Evolutionary conservation across 441 rosid species (phyloP).

Genomic region (Populus tomentosa): DNA sequence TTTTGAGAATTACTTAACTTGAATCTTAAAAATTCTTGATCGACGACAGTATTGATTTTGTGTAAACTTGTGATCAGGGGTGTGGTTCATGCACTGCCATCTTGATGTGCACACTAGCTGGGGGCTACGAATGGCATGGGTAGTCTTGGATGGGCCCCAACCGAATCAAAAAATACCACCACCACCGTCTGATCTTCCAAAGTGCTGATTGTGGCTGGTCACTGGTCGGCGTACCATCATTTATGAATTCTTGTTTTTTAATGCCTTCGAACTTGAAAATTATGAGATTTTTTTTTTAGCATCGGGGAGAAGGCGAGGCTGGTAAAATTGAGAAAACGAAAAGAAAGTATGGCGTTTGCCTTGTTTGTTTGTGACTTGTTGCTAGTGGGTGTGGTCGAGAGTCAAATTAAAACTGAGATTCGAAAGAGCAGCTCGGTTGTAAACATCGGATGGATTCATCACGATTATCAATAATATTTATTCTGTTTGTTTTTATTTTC

Average conservation of each 20-base stretch:
- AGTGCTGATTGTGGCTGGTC: conserved; percentile 31
- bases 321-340: conserved; percentile 4
- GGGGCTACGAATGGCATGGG: conserved; percentile 52
- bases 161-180: conserved; percentile 43
- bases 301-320: no score
- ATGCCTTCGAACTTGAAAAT: background rate
- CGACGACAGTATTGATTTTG: background rate
- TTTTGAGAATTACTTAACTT: no score
- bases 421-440: conserved; percentile 10
- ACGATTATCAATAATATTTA: background rate
- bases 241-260: background rate
- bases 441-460: conserved; percentile 2
- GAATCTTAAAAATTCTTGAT: background rate
- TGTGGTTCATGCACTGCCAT: conserved; percentile 52
- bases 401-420: conserved; percentile 1
- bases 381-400: conserved; percentile 3
- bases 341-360: no score
- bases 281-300: background rate
- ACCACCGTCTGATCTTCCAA: conserved; percentile 52
- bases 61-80: conserved; percentile 27
- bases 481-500: no score
- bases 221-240: background rate
- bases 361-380: background rate
- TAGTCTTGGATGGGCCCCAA: conserved; percentile 38
- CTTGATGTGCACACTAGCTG: conserved; percentile 51